Percentiles rank a stretch among this genome's conserved stretches.
These are phyloP conservation scores for Neurospora sp. DNA, from an alignment of 2,329 filamentous ascomycete species.

Conservation along the genomic window DNA sequence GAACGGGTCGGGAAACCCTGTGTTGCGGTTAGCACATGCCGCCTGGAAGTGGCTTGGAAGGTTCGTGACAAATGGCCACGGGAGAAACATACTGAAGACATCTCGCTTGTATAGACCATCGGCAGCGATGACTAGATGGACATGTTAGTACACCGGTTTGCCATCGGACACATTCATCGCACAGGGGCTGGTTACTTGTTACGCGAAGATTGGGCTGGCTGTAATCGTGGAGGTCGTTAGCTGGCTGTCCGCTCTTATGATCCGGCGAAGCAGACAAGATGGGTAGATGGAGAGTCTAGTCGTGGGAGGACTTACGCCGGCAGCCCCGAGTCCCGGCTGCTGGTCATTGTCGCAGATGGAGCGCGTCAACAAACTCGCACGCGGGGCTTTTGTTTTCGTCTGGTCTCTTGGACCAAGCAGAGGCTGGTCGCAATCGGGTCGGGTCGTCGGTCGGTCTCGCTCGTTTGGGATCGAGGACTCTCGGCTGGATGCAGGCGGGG, in stretches of 20 bases:
- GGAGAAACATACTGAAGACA: constrained; percentile 75
- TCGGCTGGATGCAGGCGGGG: background rate
- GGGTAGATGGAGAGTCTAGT: constrained; percentile 19
- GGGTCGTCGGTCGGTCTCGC: background rate
- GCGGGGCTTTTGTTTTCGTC: constrained; percentile 7
- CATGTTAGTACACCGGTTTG: constrained; percentile 17
- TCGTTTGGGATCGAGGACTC: constrained; percentile 1
- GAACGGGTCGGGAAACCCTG: constrained; percentile 95
- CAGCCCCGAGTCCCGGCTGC: constrained; percentile 47
- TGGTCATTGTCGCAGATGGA: constrained; percentile 31
- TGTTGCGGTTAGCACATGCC: constrained; percentile 8
- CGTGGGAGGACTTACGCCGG: constrained; percentile 43
- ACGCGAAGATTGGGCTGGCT: constrained; percentile 84
- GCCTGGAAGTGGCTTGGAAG: constrained; percentile 1
- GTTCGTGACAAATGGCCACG: background rate
- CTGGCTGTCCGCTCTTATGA: constrained; percentile 11
- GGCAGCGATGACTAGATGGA: constrained; percentile 78
- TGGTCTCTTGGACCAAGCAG: constrained; percentile 4
- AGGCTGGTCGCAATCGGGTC: constrained; percentile 8
- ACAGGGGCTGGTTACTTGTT: constrained; percentile 58
- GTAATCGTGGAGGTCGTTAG: constrained; percentile 11
- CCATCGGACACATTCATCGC: constrained; percentile 7
- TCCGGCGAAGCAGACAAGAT: constrained; percentile 4
- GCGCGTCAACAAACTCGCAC: constrained; percentile 9
- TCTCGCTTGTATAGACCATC: constrained; percentile 98